Evolutionary conservation across 1,139 yeast species (phyloP).

Genomic region (Geotrichum histeridarum): DNA sequence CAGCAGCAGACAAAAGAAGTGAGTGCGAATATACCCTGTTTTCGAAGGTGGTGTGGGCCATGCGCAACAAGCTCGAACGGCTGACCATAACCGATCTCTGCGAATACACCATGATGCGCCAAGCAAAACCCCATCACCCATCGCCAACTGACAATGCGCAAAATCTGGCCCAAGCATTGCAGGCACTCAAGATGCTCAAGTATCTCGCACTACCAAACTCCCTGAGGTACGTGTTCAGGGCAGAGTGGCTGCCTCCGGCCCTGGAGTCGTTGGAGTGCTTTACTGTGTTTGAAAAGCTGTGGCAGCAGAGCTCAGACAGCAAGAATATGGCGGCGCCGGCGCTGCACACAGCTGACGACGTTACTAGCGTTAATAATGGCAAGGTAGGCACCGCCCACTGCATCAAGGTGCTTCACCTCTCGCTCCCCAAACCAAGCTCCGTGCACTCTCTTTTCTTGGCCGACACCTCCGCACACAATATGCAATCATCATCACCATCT

Average conservation of each 20-base stretch:
- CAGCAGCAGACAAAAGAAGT: neutral
- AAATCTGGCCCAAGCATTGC: neutral
- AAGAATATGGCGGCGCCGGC: neutral
- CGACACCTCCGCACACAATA: neutral
- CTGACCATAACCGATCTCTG: slow-evolving; percentile 6
- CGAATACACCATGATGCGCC: no score
- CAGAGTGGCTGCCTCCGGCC: slow-evolving; percentile 1
- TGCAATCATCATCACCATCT: neutral
- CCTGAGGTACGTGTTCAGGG: neutral
- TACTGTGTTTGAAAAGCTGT: neutral
- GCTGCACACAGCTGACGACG: neutral
- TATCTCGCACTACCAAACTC: slow-evolving; percentile 4
- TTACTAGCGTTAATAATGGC: neutral
- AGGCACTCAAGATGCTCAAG: neutral
- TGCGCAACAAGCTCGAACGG: slow-evolving; percentile 2
- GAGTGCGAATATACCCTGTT: neutral
- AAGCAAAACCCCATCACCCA: no score
- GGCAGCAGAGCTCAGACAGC: slow-evolving; percentile 1
- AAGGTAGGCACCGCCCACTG: neutral
- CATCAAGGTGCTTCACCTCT: neutral
- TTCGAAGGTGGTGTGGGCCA: neutral
- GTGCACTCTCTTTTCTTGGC: neutral
- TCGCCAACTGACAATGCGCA: no score
- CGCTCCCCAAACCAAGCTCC: neutral
- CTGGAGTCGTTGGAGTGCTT: neutral